Conservation (phyloP, 2,329 filamentous ascomycete species). For the Sphaceloma murrayae region DNA sequence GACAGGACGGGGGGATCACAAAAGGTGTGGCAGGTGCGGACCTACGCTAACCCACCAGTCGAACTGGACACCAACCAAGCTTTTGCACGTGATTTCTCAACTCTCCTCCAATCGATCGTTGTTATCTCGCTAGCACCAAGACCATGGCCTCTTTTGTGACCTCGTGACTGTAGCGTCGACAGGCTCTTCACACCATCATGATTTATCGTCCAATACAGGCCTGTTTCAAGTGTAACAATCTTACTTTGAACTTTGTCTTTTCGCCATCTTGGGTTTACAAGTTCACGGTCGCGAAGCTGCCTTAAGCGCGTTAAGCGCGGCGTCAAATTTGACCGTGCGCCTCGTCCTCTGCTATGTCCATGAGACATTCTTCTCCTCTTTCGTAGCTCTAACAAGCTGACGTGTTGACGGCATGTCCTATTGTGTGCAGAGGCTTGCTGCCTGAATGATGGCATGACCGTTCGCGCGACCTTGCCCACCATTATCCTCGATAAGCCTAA, state of each 20-base stretch:
- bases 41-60: not conserved
- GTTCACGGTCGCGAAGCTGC: not conserved
- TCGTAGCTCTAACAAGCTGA: no score
- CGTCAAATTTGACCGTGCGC: slow-evolving; percentile 1
- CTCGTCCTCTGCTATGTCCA: not conserved
- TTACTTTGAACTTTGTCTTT: not conserved
- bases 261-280: not conserved
- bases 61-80: slow-evolving; percentile 4
- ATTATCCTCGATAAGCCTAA: no score
- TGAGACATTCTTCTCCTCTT: not conserved
- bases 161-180: slow-evolving; percentile 9
- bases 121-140: slow-evolving; percentile 4
- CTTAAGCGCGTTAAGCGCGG: slow-evolving; percentile 12
- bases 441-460: no score
- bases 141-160: slow-evolving; percentile 7
- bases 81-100: not conserved
- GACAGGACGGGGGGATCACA: not conserved
- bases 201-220: not conserved
- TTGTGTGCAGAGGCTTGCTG: no score
- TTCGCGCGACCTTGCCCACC: no score
- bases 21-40: slow-evolving; percentile 4
- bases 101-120: slow-evolving; percentile 5
- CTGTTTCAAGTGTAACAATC: not conserved
- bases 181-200: not conserved
- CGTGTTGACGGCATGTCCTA: no score